Evolutionary conservation across 331 rosid genomes (phyloP), one percentile per base, ranked within the genome.

Genomic region (Acacia concinna): DNA sequence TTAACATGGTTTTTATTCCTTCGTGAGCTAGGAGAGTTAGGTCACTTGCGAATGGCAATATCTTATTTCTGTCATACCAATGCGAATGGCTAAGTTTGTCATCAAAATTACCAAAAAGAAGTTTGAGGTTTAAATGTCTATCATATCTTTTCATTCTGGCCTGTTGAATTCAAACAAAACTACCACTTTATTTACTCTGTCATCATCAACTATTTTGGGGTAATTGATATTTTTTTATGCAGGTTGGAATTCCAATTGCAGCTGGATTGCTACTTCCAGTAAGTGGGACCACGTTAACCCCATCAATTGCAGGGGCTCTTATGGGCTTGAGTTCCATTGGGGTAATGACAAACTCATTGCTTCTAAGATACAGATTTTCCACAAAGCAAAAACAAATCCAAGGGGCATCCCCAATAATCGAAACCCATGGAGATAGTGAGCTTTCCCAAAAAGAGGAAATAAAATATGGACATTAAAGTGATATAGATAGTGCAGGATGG

Each of bases 201-300:
- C n/a, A 13, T 4, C 66, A 43, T 59, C 28, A 31, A 71, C 37
- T 46, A 12, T 64, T 31, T 4, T 34, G 25, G 78, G 72, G 82
- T 80, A 37, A 79, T 14, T 70, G 74, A 77, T 71, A 37, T 62
- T 46, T 17, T 41, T 56, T 40, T 74, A 18, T 85, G 77, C 89
- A 95, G 98, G 97, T 95, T 77, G 98, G 97, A 71, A 87, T 95
- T 85, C 98, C 98, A 84, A 89, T 95, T 80, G 98, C 97, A 32
- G 97, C 97, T 34, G 98, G 98, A 78, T 84, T 87, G 78, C 75
- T 95, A 90, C 88, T 92, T 77, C 98, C 97, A 8, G 72, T 91
- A 68, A 92, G 90, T 44, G 97, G 98, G 68, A 90, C 94, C 47
- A 78, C 91, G 83, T 85, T 95, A 86, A 95, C 96, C 77, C 98